Evolutionary conservation across 2,329 filamentous ascomycete species (phyloP), one percentile per base, ranked within the genome.

Genomic region (Claviceps digitariae): DNA sequence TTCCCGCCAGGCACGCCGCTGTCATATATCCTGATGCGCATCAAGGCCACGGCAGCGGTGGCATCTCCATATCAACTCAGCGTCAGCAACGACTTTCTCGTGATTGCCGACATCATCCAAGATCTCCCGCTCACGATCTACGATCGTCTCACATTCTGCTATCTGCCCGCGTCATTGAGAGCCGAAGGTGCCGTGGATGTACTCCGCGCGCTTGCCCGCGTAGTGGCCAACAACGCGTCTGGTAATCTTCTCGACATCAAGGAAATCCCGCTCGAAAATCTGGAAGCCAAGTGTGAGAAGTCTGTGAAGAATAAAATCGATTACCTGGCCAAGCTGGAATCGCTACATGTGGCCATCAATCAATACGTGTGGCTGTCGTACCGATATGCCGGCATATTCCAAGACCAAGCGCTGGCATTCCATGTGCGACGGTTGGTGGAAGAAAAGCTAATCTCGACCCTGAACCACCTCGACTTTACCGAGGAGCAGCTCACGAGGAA

Each of bases 351-450:
- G 61, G 75, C 81, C 29, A 72, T 98, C 40, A 88, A 91, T 46
- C 72, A 90, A 48, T 98, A 97, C 64, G 76, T 95, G 2, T 98
- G 93, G 93, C 75, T 98, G 17, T 91, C 87, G 60, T 97, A 91
- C 68, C 84, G 91, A 7, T 95, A 91, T 66, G 76, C 82, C 3
- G 87, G 87, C 49, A 76, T 94, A 50, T 95, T 96, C 66, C 78
- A 73, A 6, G 87, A 84, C 58, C 81, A 91, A 60, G 73, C 74
- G 0, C 74, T 95, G 45, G 90, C 88, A 0, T 84, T 87, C 58
- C 83, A 95, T 64, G 81, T 88, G 49, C 95, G 95, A 64, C 68
- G 71, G 7, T 66, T 94, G 50, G 83, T 90, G 2, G 90, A 96
- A 69, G 75, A 81, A 51, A 82, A 79, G 64, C 90, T 97, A 62